Evolutionary conservation across 2,329 filamentous ascomycete genomes (phyloP).

Genomic region (Botrytis elliptica): DNA sequence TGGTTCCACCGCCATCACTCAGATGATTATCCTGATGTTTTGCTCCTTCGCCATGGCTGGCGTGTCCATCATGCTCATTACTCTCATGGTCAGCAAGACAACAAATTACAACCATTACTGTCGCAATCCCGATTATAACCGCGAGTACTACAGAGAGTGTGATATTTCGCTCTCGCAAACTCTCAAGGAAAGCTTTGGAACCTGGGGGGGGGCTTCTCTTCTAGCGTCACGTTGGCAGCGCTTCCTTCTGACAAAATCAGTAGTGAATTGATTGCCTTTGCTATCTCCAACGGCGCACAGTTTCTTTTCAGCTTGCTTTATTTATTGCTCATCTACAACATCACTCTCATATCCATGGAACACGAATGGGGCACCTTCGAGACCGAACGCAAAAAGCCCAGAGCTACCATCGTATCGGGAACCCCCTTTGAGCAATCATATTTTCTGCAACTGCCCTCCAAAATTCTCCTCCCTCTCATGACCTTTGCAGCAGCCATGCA

Average conservation of each 20-base stretch:
- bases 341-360: conserved; percentile 32
- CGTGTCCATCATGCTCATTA: conserved; percentile 24
- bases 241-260: conserved; percentile 24
- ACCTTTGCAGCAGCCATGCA: conserved; percentile 28
- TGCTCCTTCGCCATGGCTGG: conserved; percentile 25
- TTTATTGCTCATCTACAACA: conserved; percentile 28
- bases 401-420: conserved; percentile 28
- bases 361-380: conserved; percentile 31
- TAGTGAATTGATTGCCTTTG: conserved; percentile 28
- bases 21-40: conserved; percentile 30
- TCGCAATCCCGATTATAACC: background rate
- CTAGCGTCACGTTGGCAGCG: conserved; percentile 21
- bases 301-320: conserved; percentile 30
- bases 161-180: background rate
- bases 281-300: conserved; percentile 30
- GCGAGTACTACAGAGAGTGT: background rate
- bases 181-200: conserved; percentile 22
- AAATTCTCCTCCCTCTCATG: conserved; percentile 27
- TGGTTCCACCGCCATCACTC: conserved; percentile 27
- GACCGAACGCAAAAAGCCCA: conserved; percentile 20
- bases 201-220: conserved; percentile 30
- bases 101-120: background rate
- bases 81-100: conserved; percentile 12
- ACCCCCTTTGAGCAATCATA: conserved; percentile 28
- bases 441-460: conserved; percentile 28